phyloP scores from a whole-genome alignment of 805 yeast species.

The Blastobotrys muscicola region DNA sequence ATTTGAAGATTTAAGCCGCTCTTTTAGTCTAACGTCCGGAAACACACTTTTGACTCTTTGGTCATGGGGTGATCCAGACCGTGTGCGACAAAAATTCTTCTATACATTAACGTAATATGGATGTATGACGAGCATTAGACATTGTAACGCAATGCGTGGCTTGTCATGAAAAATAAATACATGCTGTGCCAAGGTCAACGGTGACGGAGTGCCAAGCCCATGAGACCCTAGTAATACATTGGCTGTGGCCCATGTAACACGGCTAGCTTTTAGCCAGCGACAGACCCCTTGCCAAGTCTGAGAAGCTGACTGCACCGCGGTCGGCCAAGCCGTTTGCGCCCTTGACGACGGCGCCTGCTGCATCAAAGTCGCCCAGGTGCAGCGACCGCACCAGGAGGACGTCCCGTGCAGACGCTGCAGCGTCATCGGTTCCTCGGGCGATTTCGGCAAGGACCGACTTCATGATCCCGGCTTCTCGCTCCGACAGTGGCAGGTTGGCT shows the following conservation, averaged over 20 bases:
- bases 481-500: conserved; percentile 13
- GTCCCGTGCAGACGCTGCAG: conserved; percentile 9
- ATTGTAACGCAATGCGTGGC: too few species aligned
- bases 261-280: too few species aligned
- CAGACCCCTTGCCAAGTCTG: too few species aligned
- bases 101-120: too few species aligned
- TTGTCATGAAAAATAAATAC: neutral
- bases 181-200: neutral
- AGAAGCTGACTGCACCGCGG: neutral
- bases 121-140: neutral
- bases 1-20: neutral
- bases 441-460: conserved; percentile 7
- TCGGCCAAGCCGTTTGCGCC: conserved; percentile 1
- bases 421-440: conserved; percentile 1
- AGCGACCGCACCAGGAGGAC: conserved; percentile 12
- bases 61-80: too few species aligned
- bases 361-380: conserved; percentile 11
- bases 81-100: too few species aligned
- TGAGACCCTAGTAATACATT: neutral
- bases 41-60: neutral
- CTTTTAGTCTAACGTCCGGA: neutral
- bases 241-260: too few species aligned
- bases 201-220: too few species aligned
- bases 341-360: conserved; percentile 5
- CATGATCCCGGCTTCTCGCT: conserved; percentile 7